A percentile compares a stretch with the other conserved stretches of the same genome.
These are phyloP conservation scores for Pseudonitzschia delicatissima DNA, from an alignment of 108 stramenopile genomes.

Conservation along the genomic window DNA sequence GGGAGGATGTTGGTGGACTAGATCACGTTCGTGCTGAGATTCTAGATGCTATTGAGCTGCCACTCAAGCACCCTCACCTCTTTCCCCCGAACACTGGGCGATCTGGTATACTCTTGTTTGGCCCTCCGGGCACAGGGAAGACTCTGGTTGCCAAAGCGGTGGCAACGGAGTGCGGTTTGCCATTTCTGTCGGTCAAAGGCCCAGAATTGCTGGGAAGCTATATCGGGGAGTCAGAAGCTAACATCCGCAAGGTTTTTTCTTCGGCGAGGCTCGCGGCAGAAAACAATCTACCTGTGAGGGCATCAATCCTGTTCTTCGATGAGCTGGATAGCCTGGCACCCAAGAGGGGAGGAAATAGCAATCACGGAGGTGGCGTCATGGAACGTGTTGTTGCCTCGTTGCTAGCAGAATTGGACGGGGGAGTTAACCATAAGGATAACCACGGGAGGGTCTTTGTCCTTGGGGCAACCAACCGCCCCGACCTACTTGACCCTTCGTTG, in stretches of 20 bases:
- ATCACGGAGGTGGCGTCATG: constrained; percentile 92
- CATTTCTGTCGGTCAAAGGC: constrained; percentile 95
- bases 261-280: constrained; percentile 68
- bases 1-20: constrained; percentile 97
- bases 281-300: constrained; percentile 31
- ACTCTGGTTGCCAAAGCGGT: constrained; percentile 99
- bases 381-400: constrained; percentile 93
- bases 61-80: constrained; percentile 92
- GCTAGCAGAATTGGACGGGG: constrained; percentile 83
- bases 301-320: constrained; percentile 90
- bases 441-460: constrained; percentile 82
- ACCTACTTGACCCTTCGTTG: constrained; percentile 93
- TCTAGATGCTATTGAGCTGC: constrained; percentile 97
- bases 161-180: constrained; percentile 94
- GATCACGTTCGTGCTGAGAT: constrained; percentile 93
- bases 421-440: not conserved
- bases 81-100: constrained; percentile 75
- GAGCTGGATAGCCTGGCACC: constrained; percentile 98
- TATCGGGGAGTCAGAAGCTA: constrained; percentile 97
- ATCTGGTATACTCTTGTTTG: constrained; percentile 90
- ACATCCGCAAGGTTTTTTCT: constrained; percentile 85
- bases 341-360: constrained; percentile 56
- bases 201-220: constrained; percentile 93
- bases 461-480: constrained; percentile 98
- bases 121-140: constrained; percentile 92